These are phyloP conservation scores for Pontederia paniculata DNA, from an alignment of 176 grass and related monocot species.

Conservation along the genomic window DNA sequence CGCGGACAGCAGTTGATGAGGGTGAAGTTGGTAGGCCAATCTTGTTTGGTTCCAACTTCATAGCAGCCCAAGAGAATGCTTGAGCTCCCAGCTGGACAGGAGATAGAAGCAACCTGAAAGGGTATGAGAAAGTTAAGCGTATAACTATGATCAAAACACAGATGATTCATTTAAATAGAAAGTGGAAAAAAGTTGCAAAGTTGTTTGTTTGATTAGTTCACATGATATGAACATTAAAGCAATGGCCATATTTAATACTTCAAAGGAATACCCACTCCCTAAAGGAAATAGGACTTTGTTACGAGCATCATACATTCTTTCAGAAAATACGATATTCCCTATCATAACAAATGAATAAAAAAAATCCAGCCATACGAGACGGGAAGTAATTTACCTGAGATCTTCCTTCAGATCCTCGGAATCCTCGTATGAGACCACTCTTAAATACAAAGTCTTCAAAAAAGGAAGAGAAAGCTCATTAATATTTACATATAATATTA, in stretches of 20 bases:
- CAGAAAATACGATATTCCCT: too few species aligned
- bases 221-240: too few species aligned
- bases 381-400: conserved; percentile 40
- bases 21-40: conserved; percentile 71
- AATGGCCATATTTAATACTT: too few species aligned
- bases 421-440: conserved; percentile 48
- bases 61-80: conserved; percentile 46
- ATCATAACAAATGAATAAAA: too few species aligned
- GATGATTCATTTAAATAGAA: not conserved
- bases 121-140: not conserved
- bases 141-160: too few species aligned
- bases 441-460: conserved; percentile 48
- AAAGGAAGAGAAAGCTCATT: conserved; percentile 19
- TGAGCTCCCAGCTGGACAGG: conserved; percentile 51
- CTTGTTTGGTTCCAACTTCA: conserved; percentile 74
- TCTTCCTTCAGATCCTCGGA: conserved; percentile 62
- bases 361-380: too few species aligned
- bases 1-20: conserved; percentile 76
- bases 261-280: too few species aligned
- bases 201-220: not conserved
- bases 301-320: too few species aligned
- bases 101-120: conserved; percentile 45
- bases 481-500: too few species aligned
- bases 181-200: conserved; percentile 3
- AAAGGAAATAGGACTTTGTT: too few species aligned